Evolutionary conservation across 1,284 basidiomycete genomes (phyloP).

Genomic region (Rhodotorula mucilaginosa): DNA sequence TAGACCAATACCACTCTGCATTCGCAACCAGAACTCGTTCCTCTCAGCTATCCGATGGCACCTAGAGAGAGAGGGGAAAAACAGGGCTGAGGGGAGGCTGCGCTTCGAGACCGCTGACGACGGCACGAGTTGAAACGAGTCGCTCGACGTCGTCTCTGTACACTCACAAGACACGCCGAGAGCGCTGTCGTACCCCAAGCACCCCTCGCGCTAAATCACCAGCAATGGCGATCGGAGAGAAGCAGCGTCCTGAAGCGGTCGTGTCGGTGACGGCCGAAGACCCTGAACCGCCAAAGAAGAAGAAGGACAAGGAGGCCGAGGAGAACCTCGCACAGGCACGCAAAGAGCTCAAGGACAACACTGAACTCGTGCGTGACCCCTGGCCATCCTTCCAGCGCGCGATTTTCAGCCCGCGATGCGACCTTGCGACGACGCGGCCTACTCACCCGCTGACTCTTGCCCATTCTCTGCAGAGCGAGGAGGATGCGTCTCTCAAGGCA

Average conservation of each 20-base stretch:
- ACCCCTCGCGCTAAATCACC: neutral
- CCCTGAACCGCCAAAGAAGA: constrained; percentile 14
- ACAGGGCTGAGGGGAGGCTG: neutral
- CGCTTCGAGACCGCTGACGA: neutral
- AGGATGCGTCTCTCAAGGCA: constrained; percentile 88
- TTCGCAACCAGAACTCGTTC: too few relatives aligned
- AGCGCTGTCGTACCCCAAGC: neutral
- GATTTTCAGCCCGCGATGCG: neutral
- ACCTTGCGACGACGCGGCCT: neutral
- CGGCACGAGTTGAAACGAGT: too few relatives aligned
- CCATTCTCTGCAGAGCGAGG: constrained; percentile 58
- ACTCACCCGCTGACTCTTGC: neutral
- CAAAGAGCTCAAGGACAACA: constrained; percentile 14
- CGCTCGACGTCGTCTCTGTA: neutral
- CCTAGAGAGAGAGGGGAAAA: neutral
- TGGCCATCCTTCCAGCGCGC: too few relatives aligned
- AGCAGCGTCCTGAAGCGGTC: constrained; percentile 8
- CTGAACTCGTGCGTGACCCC: constrained; percentile 4
- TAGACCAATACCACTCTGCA: too few relatives aligned
- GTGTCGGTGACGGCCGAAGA: constrained; percentile 10
- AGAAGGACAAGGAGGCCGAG: constrained; percentile 3
- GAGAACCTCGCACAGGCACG: constrained; percentile 9
- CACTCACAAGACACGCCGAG: too few relatives aligned
- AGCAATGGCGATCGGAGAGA: constrained; percentile 12
- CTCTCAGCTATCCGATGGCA: too few relatives aligned